These are phyloP conservation scores for Mrakiaceae sp. DNA, from an alignment of 1,284 basidiomycete genomes.

Conservation along the genomic window DNA sequence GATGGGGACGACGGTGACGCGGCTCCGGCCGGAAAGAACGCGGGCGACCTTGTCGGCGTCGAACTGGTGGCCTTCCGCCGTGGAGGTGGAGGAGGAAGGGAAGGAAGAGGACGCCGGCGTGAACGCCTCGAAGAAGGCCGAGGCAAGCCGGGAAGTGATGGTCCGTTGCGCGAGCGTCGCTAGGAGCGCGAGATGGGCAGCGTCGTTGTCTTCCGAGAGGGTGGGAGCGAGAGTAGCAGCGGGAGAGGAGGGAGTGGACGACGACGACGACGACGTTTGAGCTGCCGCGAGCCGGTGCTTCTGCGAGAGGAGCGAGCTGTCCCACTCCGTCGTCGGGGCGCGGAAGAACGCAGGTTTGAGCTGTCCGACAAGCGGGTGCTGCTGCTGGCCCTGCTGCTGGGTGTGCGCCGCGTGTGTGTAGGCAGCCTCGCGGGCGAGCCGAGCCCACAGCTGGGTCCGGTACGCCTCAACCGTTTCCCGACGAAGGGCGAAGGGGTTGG, in stretches of 20 bases:
- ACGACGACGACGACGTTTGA: background rate
- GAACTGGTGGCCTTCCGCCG: constrained; percentile 16
- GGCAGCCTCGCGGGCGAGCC: constrained; percentile 49
- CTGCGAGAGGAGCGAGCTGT: background rate
- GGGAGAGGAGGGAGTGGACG: background rate
- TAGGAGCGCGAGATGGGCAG: constrained; percentile 16
- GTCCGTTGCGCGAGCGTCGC: constrained; percentile 26
- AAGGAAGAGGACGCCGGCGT: constrained; percentile 20
- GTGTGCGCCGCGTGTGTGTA: background rate
- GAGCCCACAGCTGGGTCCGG: constrained; percentile 76
- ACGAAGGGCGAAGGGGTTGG: constrained; percentile 69
- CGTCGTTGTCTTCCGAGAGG: constrained; percentile 26
- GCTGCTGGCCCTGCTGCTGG: constrained; percentile 18
- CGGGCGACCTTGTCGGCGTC: constrained; percentile 36
- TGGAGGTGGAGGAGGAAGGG: background rate
- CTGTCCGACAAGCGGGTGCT: constrained; percentile 17
- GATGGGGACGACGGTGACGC: constrained; percentile 31
- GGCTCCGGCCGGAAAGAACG: constrained; percentile 34
- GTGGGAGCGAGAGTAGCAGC: constrained; percentile 7
- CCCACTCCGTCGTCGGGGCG: background rate
- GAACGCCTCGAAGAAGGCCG: constrained; percentile 38
- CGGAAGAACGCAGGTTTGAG: constrained; percentile 20
- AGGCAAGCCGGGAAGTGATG: constrained; percentile 33
- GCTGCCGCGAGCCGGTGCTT: background rate
- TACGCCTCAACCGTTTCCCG: constrained; percentile 54